Evolutionary conservation across 2,329 filamentous ascomycete species (phyloP), one percentile per base, ranked within the genome.

Genomic region (Chrysoporthe puriensis): DNA sequence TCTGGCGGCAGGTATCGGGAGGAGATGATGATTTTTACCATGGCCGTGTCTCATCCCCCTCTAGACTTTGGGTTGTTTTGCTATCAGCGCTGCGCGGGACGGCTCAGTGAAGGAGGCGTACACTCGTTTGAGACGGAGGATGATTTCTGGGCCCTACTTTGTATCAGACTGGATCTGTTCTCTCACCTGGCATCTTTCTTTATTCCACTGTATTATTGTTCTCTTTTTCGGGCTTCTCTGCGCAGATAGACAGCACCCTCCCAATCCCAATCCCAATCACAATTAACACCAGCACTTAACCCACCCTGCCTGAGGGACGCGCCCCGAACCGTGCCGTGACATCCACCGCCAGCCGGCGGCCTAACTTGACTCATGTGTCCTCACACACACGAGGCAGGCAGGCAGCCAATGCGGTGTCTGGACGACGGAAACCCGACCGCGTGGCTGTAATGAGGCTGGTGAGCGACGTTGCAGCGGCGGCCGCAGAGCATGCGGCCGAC

Each of bases 391-490:
- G 26, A 26, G 26, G 26, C 26, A n/a, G 26, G 46, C 18, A 63
- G 44, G 14, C 18, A 56, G 5, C 26, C 18, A 46, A 34, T 64
- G 42, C 14, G 18, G 18, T 64, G 61, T 32, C 48, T 42, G 26
- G 21, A 9, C 11, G 36, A 34, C 6, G 11, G 13, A 44, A n/a
- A 46, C 43, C 21, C 13, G 56, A 44, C 58, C 14, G 34, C 57
- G 63, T 52, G 60, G 62, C 59, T 63, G 57, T 48, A 50, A 36
- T 48, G 62, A 69, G 65, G 68, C 62, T 69, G 58, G 56, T 64
- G n/a, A 54, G 50, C 57, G 34, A 65, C n/a, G 52, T 56, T 48
- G 58, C 48, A 44, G 36, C 48, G 64, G 34, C 14, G 54, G 65
- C 44, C 59, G 60, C 65, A 62, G 61, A 11, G n/a, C 3, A 43